These are phyloP conservation scores for Aspergillus aculeatinus DNA, from an alignment of 2,329 filamentous ascomycete species.

Conservation along the genomic window DNA sequence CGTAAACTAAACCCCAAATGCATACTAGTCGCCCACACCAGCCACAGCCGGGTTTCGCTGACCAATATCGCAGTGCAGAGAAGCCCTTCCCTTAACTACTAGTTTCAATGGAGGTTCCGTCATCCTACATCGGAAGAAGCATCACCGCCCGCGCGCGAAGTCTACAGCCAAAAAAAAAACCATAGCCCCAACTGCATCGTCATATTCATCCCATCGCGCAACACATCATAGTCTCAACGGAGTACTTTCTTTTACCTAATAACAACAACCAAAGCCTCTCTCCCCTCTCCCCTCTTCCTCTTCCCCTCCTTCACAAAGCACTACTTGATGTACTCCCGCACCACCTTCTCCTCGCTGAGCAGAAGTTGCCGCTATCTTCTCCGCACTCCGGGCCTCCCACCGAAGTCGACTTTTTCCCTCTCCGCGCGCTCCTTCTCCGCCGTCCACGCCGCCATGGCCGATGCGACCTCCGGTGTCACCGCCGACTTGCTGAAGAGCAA, in stretches of 20 bases:
- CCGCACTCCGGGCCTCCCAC: slow-evolving; percentile 26
- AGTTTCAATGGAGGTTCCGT: slow-evolving; percentile 3
- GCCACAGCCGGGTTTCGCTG: slow-evolving; percentile 3
- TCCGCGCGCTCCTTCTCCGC: slow-evolving; percentile 35
- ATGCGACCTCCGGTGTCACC: slow-evolving; percentile 63
- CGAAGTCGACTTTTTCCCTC: slow-evolving; percentile 33
- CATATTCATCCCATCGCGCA: too few relatives aligned
- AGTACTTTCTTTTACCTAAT: not conserved
- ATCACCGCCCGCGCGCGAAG: not conserved
- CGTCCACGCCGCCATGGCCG: slow-evolving; percentile 43
- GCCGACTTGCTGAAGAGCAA: slow-evolving; percentile 68
- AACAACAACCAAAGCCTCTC: not conserved
- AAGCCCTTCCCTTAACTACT: too few relatives aligned
- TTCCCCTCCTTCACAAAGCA: slow-evolving; percentile 3
- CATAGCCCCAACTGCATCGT: not conserved
- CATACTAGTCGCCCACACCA: not conserved
- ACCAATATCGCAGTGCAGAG: not conserved
- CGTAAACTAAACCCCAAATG: not conserved
- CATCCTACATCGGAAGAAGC: slow-evolving; percentile 5
- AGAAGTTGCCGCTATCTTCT: slow-evolving; percentile 43
- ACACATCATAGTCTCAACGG: too few relatives aligned
- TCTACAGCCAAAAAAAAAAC: not conserved
- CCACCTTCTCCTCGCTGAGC: slow-evolving; percentile 32
- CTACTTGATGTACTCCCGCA: slow-evolving; percentile 43
- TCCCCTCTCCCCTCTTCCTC: not conserved